phyloP scores from a whole-genome alignment of 1,139 yeast genomes.

The Taphrina deformans region DNA sequence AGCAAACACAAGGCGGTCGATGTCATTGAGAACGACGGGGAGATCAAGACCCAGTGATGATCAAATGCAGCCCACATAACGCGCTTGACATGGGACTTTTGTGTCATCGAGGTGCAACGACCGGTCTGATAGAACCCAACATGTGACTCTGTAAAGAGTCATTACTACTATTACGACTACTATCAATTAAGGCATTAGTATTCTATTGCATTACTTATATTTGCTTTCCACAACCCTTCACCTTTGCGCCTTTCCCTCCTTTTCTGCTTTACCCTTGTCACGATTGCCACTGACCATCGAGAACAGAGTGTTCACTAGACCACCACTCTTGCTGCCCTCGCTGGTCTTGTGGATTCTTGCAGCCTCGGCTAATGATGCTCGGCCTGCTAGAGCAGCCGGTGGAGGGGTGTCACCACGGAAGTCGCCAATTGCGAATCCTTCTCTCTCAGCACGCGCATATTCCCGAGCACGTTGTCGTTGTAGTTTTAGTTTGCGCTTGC shows the following conservation, averaged over 20 bases:
- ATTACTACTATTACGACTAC: background rate
- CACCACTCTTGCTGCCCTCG: conserved; percentile 27
- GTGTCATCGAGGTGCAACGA: too few species aligned
- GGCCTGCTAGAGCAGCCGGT: conserved; percentile 32
- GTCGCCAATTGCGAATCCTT: conserved; percentile 28
- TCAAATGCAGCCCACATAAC: too few species aligned
- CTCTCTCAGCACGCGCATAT: conserved; percentile 29
- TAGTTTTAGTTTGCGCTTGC: conserved; percentile 20
- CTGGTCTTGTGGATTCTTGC: conserved; percentile 16
- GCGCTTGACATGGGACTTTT: too few species aligned
- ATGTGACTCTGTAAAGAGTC: too few species aligned
- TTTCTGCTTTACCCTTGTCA: conserved; percentile 15
- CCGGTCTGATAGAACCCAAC: too few species aligned
- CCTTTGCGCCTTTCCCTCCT: background rate
- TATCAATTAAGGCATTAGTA: background rate
- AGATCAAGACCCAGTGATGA: conserved; percentile 21
- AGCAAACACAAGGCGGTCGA: conserved; percentile 31
- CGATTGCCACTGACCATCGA: conserved; percentile 27
- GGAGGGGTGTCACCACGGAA: conserved; percentile 22
- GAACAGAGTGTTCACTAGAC: conserved; percentile 24
- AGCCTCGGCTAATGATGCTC: conserved; percentile 22
- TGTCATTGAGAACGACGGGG: conserved; percentile 28
- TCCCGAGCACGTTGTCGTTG: conserved; percentile 30
- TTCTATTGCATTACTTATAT: background rate
- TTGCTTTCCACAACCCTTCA: background rate